These are phyloP conservation scores for Ceratocystiopsis minuta DNA, from an alignment of 2,329 filamentous ascomycete genomes.

Conservation along the genomic window DNA sequence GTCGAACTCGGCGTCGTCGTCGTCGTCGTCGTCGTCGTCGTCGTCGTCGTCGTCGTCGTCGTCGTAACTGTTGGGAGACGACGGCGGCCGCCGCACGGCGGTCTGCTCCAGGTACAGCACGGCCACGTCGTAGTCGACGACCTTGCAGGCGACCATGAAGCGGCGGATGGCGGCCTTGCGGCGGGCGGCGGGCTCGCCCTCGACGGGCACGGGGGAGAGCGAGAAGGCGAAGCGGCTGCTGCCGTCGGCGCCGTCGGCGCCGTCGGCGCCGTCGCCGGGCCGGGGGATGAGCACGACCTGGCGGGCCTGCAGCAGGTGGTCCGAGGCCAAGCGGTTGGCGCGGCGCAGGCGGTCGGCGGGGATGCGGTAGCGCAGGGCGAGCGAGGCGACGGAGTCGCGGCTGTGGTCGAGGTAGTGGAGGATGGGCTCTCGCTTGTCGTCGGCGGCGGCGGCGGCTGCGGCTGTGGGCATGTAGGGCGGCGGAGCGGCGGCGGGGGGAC, in stretches of 20 bases:
- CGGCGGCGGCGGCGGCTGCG: not conserved
- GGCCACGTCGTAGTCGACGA: slow-evolving; percentile 59
- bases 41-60: not conserved
- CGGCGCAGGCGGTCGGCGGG: slow-evolving; percentile 43
- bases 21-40: not conserved
- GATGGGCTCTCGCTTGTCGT: slow-evolving; percentile 26
- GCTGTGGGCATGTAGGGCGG: slow-evolving; percentile 7
- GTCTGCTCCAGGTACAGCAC: slow-evolving; percentile 47
- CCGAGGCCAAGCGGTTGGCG: slow-evolving; percentile 47
- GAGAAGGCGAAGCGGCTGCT: not conserved
- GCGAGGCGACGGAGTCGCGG: slow-evolving; percentile 47
- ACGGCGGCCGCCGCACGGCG: not conserved
- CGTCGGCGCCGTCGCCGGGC: not conserved
- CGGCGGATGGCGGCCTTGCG: slow-evolving; percentile 52
- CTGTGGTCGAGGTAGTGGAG: slow-evolving; percentile 57
- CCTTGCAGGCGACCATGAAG: slow-evolving; percentile 67
- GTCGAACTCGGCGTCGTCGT: slow-evolving; percentile 41
- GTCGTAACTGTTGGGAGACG: too few relatives aligned
- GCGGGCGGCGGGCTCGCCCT: slow-evolving; percentile 55
- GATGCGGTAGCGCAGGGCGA: slow-evolving; percentile 55
- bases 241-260: not conserved
- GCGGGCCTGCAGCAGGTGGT: slow-evolving; percentile 52
- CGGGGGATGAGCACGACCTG: slow-evolving; percentile 51
- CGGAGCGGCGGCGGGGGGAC: not conserved
- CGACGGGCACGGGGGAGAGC: slow-evolving; percentile 51